Conservation (phyloP, 1,284 basidiomycete genomes). For the Rhodofomes roseus region DNA sequence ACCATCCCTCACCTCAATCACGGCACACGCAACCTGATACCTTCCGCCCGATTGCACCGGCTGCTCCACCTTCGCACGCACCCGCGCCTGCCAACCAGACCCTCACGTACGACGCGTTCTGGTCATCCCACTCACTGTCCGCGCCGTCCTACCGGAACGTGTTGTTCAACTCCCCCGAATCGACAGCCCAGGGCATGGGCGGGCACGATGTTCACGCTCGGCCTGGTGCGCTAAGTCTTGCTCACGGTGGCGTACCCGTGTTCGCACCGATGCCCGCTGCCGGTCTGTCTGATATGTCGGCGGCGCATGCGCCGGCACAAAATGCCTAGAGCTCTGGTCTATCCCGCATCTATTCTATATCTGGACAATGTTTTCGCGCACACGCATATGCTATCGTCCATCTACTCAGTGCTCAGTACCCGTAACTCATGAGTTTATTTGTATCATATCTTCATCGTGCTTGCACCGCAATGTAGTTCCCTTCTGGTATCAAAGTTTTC, state of each 20-base stretch:
- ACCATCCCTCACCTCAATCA: neutral
- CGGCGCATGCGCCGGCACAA: neutral
- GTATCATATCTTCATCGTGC: too few species aligned
- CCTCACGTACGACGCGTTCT: slow-evolving; percentile 65
- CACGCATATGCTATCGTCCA: neutral
- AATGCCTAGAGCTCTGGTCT: neutral
- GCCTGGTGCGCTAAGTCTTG: neutral
- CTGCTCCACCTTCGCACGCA: slow-evolving; percentile 6
- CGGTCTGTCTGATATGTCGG: neutral
- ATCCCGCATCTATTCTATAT: neutral
- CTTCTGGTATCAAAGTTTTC: too few species aligned
- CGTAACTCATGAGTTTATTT: too few species aligned
- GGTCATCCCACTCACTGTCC: slow-evolving; percentile 46
- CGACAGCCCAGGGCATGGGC: neutral
- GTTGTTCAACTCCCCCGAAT: neutral
- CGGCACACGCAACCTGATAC: neutral
- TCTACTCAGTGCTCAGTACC: too few species aligned
- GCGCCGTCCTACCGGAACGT: slow-evolving; percentile 26
- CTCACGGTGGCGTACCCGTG: neutral
- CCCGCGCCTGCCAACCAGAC: neutral
- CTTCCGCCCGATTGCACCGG: neutral
- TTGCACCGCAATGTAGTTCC: too few species aligned
- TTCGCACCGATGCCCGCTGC: neutral
- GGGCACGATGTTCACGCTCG: neutral
- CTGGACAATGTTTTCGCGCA: neutral